phyloP scores from a whole-genome alignment of 345 rosid species.

The Laguncularia racemosa region DNA sequence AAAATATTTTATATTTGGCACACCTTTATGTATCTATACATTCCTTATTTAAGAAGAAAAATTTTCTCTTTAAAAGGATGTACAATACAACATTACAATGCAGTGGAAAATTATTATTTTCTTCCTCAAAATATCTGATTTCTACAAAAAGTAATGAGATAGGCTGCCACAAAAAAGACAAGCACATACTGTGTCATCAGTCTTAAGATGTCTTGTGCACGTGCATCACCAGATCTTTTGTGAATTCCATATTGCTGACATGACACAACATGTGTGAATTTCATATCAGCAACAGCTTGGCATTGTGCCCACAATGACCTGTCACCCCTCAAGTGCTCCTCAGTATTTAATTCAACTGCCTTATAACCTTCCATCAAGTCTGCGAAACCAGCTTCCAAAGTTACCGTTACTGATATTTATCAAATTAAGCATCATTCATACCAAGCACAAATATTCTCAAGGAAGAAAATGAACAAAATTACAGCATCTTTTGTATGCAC shows the following conservation, averaged over 20 bases:
- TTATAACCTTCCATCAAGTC: slow-evolving; percentile 97
- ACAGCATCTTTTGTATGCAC: background rate
- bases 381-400: slow-evolving; percentile 12
- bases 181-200: slow-evolving; percentile 73
- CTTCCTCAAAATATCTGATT: too few relatives aligned
- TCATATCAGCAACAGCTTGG: slow-evolving; percentile 99
- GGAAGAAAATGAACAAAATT: background rate
- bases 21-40: too few relatives aligned
- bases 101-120: too few relatives aligned
- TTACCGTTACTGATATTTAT: background rate
- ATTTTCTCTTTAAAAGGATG: too few relatives aligned
- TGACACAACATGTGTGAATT: slow-evolving; percentile 89
- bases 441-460: background rate
- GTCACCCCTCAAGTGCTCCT: slow-evolving; percentile 64
- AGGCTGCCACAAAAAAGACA: background rate
- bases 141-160: too few relatives aligned
- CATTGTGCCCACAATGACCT: slow-evolving; percentile 82
- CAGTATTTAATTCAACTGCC: slow-evolving; percentile 70
- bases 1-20: too few relatives aligned
- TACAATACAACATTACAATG: too few relatives aligned
- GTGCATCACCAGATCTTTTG: slow-evolving; percentile 72
- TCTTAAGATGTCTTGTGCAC: slow-evolving; percentile 85
- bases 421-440: too few relatives aligned
- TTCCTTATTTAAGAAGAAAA: too few relatives aligned
- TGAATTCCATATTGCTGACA: slow-evolving; percentile 95